A percentile compares a stretch with the other conserved stretches of the same genome.
Evolutionary conservation across 352 stramenopile species (phyloP).

Genomic region (Globisporangium polare): DNA sequence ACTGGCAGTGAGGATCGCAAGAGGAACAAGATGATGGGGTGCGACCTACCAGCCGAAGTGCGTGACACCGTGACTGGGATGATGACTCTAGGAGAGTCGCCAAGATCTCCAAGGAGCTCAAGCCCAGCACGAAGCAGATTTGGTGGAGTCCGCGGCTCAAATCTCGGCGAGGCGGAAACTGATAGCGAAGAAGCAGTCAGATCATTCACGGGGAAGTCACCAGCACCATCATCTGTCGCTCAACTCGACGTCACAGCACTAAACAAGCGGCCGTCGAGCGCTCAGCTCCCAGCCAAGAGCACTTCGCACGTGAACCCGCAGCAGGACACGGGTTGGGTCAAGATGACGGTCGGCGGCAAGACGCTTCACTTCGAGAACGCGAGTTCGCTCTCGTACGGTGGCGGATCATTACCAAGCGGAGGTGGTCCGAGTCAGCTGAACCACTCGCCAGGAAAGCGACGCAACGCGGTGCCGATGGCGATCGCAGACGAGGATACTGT

Average conservation of each 20-base stretch:
- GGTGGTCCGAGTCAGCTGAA: neutral
- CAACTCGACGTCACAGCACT: neutral
- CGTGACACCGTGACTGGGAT: neutral
- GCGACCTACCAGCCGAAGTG: neutral
- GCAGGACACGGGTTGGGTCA: constrained; percentile 26
- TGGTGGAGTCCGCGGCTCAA: neutral
- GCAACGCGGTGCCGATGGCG: constrained; percentile 18
- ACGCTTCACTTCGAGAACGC: constrained; percentile 36
- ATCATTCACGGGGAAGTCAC: neutral
- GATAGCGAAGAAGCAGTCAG: neutral
- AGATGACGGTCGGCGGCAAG: constrained; percentile 34
- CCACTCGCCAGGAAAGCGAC: constrained; percentile 2
- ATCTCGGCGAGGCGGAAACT: neutral
- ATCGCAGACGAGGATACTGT: constrained; percentile 3
- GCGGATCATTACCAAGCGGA: neutral
- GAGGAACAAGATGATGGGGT: neutral
- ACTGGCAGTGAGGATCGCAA: constrained; percentile 1
- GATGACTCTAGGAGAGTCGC: neutral
- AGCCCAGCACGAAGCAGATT: neutral
- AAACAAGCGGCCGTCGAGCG: constrained; percentile 24
- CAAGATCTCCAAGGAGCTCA: neutral
- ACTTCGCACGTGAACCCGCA: neutral
- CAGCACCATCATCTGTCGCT: neutral
- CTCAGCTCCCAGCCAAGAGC: constrained; percentile 11
- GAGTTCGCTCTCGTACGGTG: neutral